Conservation (phyloP, 805 yeast genomes). For the Kazachstania martiniae region DNA sequence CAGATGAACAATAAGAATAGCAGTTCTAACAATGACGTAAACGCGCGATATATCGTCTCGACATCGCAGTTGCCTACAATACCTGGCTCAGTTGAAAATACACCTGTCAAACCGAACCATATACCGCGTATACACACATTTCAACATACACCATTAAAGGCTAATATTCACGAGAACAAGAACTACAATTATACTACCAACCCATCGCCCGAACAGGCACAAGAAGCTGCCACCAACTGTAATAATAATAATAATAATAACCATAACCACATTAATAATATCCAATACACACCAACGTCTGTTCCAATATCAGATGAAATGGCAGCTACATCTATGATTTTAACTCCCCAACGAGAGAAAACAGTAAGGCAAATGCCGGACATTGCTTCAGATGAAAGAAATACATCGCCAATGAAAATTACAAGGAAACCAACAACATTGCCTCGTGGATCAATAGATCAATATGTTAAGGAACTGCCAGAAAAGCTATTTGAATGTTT, state of each 20-base stretch:
- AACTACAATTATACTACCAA: too few relatives aligned
- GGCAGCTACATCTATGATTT: too few relatives aligned
- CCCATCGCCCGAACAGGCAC: too few relatives aligned
- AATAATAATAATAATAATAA: too few relatives aligned
- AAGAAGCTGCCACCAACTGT: too few relatives aligned
- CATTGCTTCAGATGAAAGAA: too few relatives aligned
- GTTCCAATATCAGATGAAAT: too few relatives aligned
- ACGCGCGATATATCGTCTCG: not conserved
- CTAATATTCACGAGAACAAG: too few relatives aligned
- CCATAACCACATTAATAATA: too few relatives aligned
- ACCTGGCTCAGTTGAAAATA: slow-evolving; percentile 22
- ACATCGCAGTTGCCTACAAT: slow-evolving; percentile 11
- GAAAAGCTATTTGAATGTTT: slow-evolving; percentile 64
- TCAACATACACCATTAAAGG: slow-evolving; percentile 22
- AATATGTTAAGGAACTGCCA: slow-evolving; percentile 72
- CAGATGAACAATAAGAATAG: slow-evolving; percentile 4
- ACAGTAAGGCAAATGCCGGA: not conserved
- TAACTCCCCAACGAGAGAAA: too few relatives aligned
- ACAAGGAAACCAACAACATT: slow-evolving; percentile 30
- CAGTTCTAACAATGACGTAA: not conserved
- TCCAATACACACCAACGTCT: too few relatives aligned
- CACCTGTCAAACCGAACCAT: slow-evolving; percentile 11
- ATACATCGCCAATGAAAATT: slow-evolving; percentile 16
- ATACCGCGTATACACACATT: slow-evolving; percentile 23
- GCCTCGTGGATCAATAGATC: slow-evolving; percentile 85